These are phyloP conservation scores for Fusarium buharicum DNA, from an alignment of 2,329 filamentous ascomycete species.

Conservation along the genomic window DNA sequence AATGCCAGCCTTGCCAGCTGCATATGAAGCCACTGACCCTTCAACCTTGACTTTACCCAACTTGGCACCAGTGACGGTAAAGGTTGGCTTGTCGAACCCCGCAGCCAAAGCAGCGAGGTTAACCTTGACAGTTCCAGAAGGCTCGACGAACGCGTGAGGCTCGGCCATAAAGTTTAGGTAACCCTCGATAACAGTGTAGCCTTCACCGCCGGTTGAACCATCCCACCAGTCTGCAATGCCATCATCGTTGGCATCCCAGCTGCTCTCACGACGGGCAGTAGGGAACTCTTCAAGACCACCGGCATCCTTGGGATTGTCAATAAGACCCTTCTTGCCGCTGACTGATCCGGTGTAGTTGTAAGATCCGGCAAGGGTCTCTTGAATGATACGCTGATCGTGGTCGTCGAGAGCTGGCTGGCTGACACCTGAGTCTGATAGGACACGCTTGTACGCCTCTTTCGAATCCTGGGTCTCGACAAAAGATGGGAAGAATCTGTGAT, in stretches of 20 bases:
- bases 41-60: not conserved
- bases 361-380: slow-evolving; percentile 47
- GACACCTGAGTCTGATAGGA: slow-evolving; percentile 49
- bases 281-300: slow-evolving; percentile 51
- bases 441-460: slow-evolving; percentile 50
- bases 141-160: slow-evolving; percentile 47
- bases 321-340: slow-evolving; percentile 47
- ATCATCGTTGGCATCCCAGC: slow-evolving; percentile 49
- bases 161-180: slow-evolving; percentile 52
- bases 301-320: slow-evolving; percentile 48
- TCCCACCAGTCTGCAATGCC: slow-evolving; percentile 53
- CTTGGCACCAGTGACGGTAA: slow-evolving; percentile 1
- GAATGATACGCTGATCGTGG: slow-evolving; percentile 49
- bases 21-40: not conserved
- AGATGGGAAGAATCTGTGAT: slow-evolving; percentile 45
- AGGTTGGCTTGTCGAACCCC: slow-evolving; percentile 28
- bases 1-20: not conserved
- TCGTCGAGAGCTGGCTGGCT: slow-evolving; percentile 47
- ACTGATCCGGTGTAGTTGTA: slow-evolving; percentile 47
- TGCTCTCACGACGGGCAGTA: slow-evolving; percentile 32
- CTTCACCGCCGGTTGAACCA: slow-evolving; percentile 47
- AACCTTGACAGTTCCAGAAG: slow-evolving; percentile 38
- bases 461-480: slow-evolving; percentile 46
- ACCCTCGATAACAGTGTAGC: slow-evolving; percentile 48
- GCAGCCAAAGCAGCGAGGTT: slow-evolving; percentile 42